Evolutionary conservation across 495 filamentous ascomycete species (phyloP), one percentile per base, ranked within the genome.

Genomic region (Cudoniella acicularis): DNA sequence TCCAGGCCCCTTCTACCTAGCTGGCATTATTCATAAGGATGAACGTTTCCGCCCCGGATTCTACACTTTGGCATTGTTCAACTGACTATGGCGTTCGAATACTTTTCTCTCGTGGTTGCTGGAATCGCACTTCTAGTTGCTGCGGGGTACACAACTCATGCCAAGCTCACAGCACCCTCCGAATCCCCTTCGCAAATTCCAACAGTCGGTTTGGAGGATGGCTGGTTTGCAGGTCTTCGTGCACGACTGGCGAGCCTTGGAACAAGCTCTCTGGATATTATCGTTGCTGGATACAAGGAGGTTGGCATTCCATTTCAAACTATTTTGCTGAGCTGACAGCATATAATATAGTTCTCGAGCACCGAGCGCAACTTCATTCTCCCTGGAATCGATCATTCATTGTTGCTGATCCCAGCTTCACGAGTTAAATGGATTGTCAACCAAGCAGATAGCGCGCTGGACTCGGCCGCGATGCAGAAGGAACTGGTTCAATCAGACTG

Each of bases 361-460:
- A 46, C 30, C 4, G 59, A 49, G 4, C 24, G 21, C 24, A 42
- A 13, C 22, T 62, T 57, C 17, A 21, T 57, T 24, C 47, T 62
- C 9, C 59, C 59, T 0, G 40, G 49, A 20, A 30, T 53, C 36
- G 53, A 62, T 25, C 22, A 24, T 4, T 45, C 48, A 10, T 47
- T 52, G 54, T 65, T 81, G 0, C 22, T 78, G 10, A 58, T 80
- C n/a, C 77, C 78, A 1, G 64, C 63, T 0, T 56, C 68, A 16
- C 67, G 75, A 41, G 62, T 69, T 4, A 67, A 73, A 52, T 80
- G 73, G 66, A 69, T 79, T 30, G 58, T 68, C 22, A 71, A 76
- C 18, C 76, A 80, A 65, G 73, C 78, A n/a, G 75, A 79, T 59
- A 48, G 61, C 6, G 64, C 71, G 9, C 61, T 80, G 9, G 57